These are phyloP conservation scores for Stereum hirsutum DNA, from an alignment of 1,284 basidiomycete genomes.

Conservation along the genomic window DNA sequence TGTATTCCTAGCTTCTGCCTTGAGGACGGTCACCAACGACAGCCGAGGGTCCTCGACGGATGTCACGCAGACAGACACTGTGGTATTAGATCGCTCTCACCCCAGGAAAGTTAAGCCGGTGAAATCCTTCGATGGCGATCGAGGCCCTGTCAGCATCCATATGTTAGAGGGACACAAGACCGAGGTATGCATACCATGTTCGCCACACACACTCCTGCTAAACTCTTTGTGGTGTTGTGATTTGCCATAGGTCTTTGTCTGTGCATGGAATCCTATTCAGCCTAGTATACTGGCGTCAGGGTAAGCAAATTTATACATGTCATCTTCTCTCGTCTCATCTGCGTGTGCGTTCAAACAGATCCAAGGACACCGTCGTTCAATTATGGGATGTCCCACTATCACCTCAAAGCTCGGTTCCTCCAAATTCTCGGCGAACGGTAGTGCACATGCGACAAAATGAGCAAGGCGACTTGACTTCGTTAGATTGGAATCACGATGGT, in stretches of 20 bases:
- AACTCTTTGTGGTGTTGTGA: background rate
- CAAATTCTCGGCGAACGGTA: too few relatives aligned
- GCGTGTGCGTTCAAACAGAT: constrained; percentile 31
- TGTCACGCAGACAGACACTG: background rate
- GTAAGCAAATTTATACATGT: constrained; percentile 26
- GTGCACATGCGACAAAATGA: too few relatives aligned
- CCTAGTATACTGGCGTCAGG: constrained; percentile 62
- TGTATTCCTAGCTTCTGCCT: too few relatives aligned
- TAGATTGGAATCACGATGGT: constrained; percentile 69
- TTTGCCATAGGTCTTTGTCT: constrained; percentile 62
- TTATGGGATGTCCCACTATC: constrained; percentile 62
- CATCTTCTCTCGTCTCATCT: constrained; percentile 3
- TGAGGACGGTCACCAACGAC: background rate
- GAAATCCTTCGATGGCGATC: constrained; percentile 7
- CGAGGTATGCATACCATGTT: constrained; percentile 37
- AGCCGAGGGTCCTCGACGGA: background rate
- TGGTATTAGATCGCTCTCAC: background rate
- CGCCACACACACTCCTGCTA: background rate
- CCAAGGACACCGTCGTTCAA: constrained; percentile 68
- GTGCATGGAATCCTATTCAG: constrained; percentile 69
- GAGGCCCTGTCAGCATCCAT: constrained; percentile 27
- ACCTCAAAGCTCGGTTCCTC: too few relatives aligned
- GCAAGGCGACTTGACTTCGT: constrained; percentile 55
- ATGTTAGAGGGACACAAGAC: constrained; percentile 50
- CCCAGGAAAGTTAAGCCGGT: constrained; percentile 10